Evolutionary conservation across 2,329 filamentous ascomycete genomes (phyloP).

Genomic region (Mycosphaerella sp.): DNA sequence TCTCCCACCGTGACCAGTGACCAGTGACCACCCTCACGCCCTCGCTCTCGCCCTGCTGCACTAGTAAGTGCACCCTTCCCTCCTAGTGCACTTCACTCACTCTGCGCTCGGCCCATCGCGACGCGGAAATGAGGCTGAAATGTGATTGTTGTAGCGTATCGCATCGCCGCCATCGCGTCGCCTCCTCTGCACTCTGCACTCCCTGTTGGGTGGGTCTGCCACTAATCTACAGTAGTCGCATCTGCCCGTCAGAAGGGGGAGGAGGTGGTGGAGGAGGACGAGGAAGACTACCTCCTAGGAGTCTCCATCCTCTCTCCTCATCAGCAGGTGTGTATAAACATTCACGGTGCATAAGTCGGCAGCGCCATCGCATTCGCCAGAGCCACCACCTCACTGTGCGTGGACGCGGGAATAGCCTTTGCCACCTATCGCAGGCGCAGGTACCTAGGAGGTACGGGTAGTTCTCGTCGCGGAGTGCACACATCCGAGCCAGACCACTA

Average conservation of each 20-base stretch:
- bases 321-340: background rate
- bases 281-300: too few relatives aligned
- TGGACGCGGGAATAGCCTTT: background rate
- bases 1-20: background rate
- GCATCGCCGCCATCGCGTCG: too few relatives aligned
- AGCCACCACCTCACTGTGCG: background rate
- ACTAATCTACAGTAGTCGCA: background rate
- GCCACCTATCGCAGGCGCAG: background rate
- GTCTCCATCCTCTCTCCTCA: background rate
- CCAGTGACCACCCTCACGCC: too few relatives aligned
- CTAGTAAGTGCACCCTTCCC: too few relatives aligned
- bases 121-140: background rate
- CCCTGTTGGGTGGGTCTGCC: background rate
- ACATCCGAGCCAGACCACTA: background rate
- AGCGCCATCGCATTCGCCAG: background rate
- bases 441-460: background rate
- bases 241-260: background rate
- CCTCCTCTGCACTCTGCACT: background rate
- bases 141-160: background rate
- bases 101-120: background rate
- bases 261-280: too few relatives aligned
- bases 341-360: too few relatives aligned
- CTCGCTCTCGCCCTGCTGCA: too few relatives aligned
- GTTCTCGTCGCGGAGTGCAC: slow-evolving; percentile 1
- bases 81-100: too few relatives aligned